Evolutionary conservation across 768 basidiomycete species (phyloP), one percentile per base, ranked within the genome.

Genomic region (Termitomyces eurrhizus): DNA sequence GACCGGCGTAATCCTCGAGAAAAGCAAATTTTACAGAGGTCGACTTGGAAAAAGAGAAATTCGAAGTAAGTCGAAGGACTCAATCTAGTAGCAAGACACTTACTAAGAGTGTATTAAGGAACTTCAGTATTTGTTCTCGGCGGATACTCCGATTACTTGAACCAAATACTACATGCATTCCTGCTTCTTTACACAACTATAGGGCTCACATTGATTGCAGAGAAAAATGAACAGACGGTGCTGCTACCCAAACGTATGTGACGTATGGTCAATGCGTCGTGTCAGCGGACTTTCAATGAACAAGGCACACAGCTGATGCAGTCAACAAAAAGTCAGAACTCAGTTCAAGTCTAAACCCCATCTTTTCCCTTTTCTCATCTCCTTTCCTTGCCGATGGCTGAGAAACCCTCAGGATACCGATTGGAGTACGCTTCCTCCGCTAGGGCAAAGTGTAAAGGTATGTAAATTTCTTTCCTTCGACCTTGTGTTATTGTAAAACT

Each of bases 371-470:
- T 68, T 67, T 64, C 63, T 64, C 59, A 59, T 61, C 46, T 45
- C 61, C 55, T 61, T 63, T 42, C 62, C 29, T 21, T 50, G 54
- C 61, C 64, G 52, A 81, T 80, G 77, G 67, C 80, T 55, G 77
- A 79, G 57, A 86, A 80, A 73, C 80, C 82, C 58, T 73, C 78
- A 49, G 87, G 87, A 62, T 93, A 93, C 76, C 85, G 91, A 65
- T 77, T 93, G 45, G 91, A 93, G 73, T 92, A 92, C 73, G 85
- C 91, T 55, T 61, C 74, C 49, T 86, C 84, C 59, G 79, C 75
- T 61, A 81, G 90, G 60, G 78, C 90, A 39, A 89, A 89, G 75
- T 93, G 90, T 77, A 92, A 90, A 79, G 91, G 90, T 88, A 62
- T 55, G 79, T 72, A 12, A 37, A 59, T 37, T 18, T 49, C 46